A percentile compares a stretch with the other conserved stretches of the same genome.
These are phyloP conservation scores for Arthrobotrys musiformis DNA, from an alignment of 2,329 filamentous ascomycete species.

Conservation along the genomic window DNA sequence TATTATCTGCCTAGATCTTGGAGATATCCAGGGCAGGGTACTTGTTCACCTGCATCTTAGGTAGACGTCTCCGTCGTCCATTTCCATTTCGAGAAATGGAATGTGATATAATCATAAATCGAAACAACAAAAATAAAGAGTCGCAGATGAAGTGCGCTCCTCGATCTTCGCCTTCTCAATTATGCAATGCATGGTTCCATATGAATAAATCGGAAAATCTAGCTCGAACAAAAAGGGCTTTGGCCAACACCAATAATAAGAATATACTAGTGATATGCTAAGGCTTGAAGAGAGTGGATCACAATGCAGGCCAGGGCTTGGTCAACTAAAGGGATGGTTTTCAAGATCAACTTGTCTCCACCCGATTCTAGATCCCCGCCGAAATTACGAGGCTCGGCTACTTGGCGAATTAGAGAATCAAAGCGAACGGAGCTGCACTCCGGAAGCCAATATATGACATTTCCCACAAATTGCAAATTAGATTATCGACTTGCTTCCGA, in stretches of 20 bases:
- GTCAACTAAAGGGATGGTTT: not conserved
- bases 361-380: slow-evolving; percentile 38
- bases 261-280: no score
- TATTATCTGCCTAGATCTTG: slow-evolving; percentile 5
- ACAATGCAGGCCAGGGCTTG: not conserved
- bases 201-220: slow-evolving; percentile 26
- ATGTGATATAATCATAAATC: slow-evolving; percentile 17
- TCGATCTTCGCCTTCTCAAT: not conserved
- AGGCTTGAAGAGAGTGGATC: not conserved
- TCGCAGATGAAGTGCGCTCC: not conserved
- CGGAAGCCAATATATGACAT: not conserved
- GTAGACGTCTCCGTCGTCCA: not conserved
- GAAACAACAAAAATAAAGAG: not conserved
- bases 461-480: not conserved
- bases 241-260: not conserved
- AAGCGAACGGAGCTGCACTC: not conserved
- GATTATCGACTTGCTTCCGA: not conserved
- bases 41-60: slow-evolving; percentile 11
- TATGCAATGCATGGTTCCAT: slow-evolving; percentile 31
- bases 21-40: not conserved
- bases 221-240: not conserved
- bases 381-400: slow-evolving; percentile 8
- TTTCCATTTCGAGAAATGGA: slow-evolving; percentile 31
- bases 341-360: slow-evolving; percentile 7
- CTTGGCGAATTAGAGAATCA: not conserved